These are phyloP conservation scores for Rhizophora mangle DNA, from an alignment of 345 rosid genomes.

Conservation along the genomic window DNA sequence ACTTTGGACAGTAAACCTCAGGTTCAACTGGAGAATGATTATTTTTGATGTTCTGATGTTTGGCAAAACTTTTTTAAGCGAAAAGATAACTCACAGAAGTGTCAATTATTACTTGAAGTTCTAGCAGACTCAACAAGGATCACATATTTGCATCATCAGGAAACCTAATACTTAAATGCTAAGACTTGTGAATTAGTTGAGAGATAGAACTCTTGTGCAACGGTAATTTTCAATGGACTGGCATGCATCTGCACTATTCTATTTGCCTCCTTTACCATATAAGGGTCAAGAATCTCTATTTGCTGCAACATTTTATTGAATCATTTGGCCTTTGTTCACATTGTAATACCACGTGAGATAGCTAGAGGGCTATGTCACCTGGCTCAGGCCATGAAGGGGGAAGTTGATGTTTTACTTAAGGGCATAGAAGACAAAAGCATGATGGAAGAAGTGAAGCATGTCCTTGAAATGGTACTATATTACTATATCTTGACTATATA, in stretches of 20 bases:
- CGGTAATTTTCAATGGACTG: not conserved
- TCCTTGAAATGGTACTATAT: slow-evolving; percentile 66
- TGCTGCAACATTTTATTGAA: not conserved
- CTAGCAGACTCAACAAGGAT: not conserved
- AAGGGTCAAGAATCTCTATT: not conserved
- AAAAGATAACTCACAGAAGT: too few species aligned
- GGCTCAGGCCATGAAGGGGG: slow-evolving; percentile 63
- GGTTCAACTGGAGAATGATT: too few species aligned
- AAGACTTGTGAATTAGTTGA: not conserved
- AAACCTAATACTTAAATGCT: not conserved
- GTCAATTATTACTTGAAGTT: not conserved
- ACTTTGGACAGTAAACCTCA: too few species aligned
- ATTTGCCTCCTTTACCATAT: not conserved
- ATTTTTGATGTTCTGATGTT: too few species aligned
- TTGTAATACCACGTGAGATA: slow-evolving; percentile 10
- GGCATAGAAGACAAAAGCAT: slow-evolving; percentile 53
- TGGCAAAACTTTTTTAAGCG: too few species aligned
- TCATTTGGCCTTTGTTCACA: not conserved
- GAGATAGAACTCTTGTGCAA: not conserved
- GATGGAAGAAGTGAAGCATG: slow-evolving; percentile 65
- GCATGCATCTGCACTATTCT: not conserved
- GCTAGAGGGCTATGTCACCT: slow-evolving; percentile 54
- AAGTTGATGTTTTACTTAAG: slow-evolving; percentile 51
- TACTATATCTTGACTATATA: not conserved
- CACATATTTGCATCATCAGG: too few species aligned